Conservation (phyloP, 352 stramenopile genomes). For the Pythium oligandrum region DNA sequence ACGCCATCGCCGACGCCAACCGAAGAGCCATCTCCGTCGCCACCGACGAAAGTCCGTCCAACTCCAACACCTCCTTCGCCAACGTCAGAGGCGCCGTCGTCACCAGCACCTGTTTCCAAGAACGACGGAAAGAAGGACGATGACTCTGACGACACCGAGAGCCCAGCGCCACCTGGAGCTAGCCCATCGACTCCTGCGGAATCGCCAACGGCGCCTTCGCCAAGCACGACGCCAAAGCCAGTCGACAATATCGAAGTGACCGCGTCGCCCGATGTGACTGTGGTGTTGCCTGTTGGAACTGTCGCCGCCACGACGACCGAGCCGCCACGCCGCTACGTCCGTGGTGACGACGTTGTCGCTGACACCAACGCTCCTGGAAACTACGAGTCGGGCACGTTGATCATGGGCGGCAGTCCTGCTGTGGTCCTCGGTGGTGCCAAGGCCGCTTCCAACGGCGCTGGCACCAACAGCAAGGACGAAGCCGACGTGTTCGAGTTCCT, state of each 20-base stretch:
- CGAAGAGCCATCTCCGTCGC: neutral
- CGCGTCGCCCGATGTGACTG: no score
- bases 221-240: no score
- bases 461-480: neutral
- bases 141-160: no score
- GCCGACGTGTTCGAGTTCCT: slow-evolving; percentile 1
- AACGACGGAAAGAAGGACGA: no score
- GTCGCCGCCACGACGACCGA: neutral
- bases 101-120: no score
- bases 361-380: neutral
- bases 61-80: no score
- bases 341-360: neutral
- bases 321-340: neutral
- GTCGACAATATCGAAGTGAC: no score
- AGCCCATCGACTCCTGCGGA: no score
- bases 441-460: neutral
- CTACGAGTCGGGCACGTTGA: neutral
- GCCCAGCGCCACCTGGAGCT: no score
- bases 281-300: neutral
- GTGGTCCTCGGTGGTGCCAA: neutral
- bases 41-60: no score
- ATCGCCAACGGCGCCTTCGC: no score
- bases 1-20: neutral
- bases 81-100: no score
- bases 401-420: neutral